Evolutionary conservation across 805 yeast genomes (phyloP).

Genomic region (Wickerhamiella kazuoi): DNA sequence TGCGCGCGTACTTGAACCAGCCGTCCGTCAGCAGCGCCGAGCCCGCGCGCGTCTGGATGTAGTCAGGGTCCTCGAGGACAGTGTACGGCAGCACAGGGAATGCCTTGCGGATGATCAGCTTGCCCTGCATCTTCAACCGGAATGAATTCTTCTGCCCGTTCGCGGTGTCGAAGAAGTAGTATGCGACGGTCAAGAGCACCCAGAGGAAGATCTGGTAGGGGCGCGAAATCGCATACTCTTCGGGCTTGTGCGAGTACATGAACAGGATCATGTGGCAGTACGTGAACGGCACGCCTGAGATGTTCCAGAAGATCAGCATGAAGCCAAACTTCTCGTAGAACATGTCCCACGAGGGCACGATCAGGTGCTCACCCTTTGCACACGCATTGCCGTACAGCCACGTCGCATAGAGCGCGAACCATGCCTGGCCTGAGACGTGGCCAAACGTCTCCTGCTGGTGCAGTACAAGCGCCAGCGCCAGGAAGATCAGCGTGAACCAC

Average conservation of each 20-base stretch:
- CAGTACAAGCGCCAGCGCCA: conserved; percentile 54
- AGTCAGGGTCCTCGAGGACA: conserved; percentile 64
- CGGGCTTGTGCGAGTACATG: conserved; percentile 67
- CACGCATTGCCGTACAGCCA: conserved; percentile 95
- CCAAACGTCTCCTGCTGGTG: conserved; percentile 76
- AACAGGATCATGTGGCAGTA: conserved; percentile 86
- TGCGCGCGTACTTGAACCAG: conserved; percentile 87
- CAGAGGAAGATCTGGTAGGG: conserved; percentile 40
- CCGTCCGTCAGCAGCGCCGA: conserved; percentile 77
- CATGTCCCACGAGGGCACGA: conserved; percentile 99
- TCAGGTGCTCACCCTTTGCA: conserved; percentile 92
- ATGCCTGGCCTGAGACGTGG: conserved; percentile 55
- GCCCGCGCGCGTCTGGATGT: conserved; percentile 72
- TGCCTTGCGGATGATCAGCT: conserved; percentile 54
- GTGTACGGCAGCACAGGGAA: conserved; percentile 89
- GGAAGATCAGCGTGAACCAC: conserved; percentile 77
- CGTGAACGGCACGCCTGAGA: conserved; percentile 97
- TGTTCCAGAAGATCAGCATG: conserved; percentile 96
- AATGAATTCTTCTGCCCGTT: conserved; percentile 92
- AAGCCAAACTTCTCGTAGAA: conserved; percentile 98
- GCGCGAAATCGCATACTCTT: conserved; percentile 59
- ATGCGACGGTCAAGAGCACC: conserved; percentile 43
- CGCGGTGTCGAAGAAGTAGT: conserved; percentile 86
- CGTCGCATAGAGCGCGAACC: conserved; percentile 61
- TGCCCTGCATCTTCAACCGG: conserved; percentile 62